These are phyloP conservation scores for Cladorrhinum samala DNA, from an alignment of 495 filamentous ascomycete species.

Conservation along the genomic window DNA sequence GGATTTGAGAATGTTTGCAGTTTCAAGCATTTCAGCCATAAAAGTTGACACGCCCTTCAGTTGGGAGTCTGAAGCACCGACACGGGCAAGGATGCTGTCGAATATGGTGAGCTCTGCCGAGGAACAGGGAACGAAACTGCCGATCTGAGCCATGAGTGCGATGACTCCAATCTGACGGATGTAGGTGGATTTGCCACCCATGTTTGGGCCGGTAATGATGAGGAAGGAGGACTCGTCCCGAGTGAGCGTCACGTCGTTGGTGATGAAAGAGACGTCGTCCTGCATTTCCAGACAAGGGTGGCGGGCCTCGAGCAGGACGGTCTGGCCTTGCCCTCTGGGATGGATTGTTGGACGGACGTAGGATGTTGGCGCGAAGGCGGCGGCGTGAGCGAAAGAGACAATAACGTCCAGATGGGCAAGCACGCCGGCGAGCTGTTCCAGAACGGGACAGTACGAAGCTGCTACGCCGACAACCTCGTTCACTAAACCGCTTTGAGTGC, in stretches of 20 bases:
- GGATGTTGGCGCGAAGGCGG: slow-evolving; percentile 84
- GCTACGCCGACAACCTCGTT: slow-evolving; percentile 90
- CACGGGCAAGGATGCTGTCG: slow-evolving; percentile 94
- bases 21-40: slow-evolving; percentile 99
- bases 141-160: slow-evolving; percentile 93
- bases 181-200: slow-evolving; percentile 98
- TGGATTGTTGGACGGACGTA: slow-evolving; percentile 94
- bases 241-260: slow-evolving; percentile 86
- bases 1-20: slow-evolving; percentile 95
- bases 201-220: slow-evolving; percentile 97
- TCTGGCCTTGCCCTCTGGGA: slow-evolving; percentile 81
- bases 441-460: slow-evolving; percentile 87
- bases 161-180: slow-evolving; percentile 98
- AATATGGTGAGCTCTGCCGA: slow-evolving; percentile 93
- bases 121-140: slow-evolving; percentile 90
- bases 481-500: slow-evolving; percentile 87
- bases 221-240: slow-evolving; percentile 82
- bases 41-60: slow-evolving; percentile 98
- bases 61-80: slow-evolving; percentile 91
- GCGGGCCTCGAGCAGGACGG: slow-evolving; percentile 83
- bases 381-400: slow-evolving; percentile 88
- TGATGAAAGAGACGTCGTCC: slow-evolving; percentile 97
- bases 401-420: slow-evolving; percentile 96
- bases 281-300: slow-evolving; percentile 99
- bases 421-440: slow-evolving; percentile 83